phyloP scores from a whole-genome alignment of 2,329 filamentous ascomycete species.

The Alternaria alternata region DNA sequence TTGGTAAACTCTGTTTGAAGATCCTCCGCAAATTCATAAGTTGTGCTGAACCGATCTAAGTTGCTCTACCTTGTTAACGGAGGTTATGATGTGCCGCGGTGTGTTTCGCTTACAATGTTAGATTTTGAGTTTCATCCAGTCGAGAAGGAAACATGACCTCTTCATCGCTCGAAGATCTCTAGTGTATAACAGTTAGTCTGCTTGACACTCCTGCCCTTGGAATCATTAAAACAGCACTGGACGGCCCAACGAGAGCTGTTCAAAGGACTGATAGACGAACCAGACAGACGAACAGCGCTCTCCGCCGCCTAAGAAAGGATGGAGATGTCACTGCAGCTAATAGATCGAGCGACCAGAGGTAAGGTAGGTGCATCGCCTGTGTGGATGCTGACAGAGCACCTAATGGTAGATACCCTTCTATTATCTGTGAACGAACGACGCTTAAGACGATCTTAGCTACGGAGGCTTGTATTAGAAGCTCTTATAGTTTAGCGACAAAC shows the following conservation, averaged over 20 bases:
- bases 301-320: not conserved
- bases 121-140: not conserved
- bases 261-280: not conserved
- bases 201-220: not conserved
- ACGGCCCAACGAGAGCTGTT: slow-evolving; percentile 17
- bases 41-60: not conserved
- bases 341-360: slow-evolving; percentile 27
- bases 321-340: not conserved
- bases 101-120: not conserved
- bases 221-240: slow-evolving; percentile 19
- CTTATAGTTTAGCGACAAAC: slow-evolving; percentile 30
- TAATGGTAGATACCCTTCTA: slow-evolving; percentile 11
- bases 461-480: slow-evolving; percentile 27
- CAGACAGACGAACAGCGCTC: not conserved
- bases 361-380: slow-evolving; percentile 20
- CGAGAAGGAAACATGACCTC: not conserved
- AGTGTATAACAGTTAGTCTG: not conserved
- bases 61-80: not conserved
- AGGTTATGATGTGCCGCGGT: not conserved
- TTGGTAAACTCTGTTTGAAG: not conserved
- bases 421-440: slow-evolving; percentile 12
- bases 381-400: slow-evolving; percentile 19
- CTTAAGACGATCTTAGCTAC: slow-evolving; percentile 13
- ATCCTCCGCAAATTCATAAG: not conserved
- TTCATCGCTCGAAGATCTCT: not conserved